Conservation (phyloP, 2,329 filamentous ascomycete genomes). For the Elsinoe necatrix region DNA sequence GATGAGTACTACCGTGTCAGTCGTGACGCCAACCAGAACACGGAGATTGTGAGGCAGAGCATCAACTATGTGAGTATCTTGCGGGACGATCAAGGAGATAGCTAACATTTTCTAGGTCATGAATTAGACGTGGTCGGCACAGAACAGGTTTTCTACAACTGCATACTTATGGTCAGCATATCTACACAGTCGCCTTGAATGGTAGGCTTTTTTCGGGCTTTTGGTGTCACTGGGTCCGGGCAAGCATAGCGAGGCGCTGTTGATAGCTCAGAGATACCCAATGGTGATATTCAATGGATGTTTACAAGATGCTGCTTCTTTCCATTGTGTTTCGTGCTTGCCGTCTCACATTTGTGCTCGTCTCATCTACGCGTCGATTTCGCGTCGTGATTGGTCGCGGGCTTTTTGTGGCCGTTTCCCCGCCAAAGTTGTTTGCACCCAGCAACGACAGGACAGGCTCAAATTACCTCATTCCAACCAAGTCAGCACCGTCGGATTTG, state of each 20-base stretch:
- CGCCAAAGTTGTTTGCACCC: conserved; percentile 3
- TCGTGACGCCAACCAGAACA: conserved; percentile 77
- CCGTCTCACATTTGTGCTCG: background rate
- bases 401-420: conserved; percentile 10
- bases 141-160: background rate
- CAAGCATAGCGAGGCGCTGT: conserved; percentile 5
- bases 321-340: background rate
- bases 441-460: background rate
- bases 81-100: background rate
- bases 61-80: conserved; percentile 32
- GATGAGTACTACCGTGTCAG: conserved; percentile 86
- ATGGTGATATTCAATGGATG: conserved; percentile 4
- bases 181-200: background rate
- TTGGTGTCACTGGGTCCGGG: background rate
- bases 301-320: background rate
- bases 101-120: conserved; percentile 12
- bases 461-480: conserved; percentile 13
- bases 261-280: conserved; percentile 6
- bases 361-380: conserved; percentile 6
- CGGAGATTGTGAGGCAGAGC: conserved; percentile 61
- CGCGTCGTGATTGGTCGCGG: conserved; percentile 10
- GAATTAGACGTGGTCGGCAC: background rate
- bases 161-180: background rate
- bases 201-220: conserved; percentile 5
- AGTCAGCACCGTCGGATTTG: background rate